phyloP scores from a whole-genome alignment of 176 grass and related monocot species.

The Themeda triandra region DNA sequence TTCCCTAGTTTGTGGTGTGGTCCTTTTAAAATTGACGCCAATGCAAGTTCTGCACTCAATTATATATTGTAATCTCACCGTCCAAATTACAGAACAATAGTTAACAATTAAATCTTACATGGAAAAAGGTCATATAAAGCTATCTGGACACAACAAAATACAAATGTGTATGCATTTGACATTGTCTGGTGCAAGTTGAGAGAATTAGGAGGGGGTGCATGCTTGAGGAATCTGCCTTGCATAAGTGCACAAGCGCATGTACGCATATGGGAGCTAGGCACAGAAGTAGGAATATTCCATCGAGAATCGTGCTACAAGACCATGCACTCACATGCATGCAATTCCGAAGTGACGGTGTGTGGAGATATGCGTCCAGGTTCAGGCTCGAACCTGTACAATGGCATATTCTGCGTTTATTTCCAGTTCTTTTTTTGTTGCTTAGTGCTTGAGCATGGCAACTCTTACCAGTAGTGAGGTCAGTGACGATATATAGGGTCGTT shows the following conservation, averaged over 20 bases:
- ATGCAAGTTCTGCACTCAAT: neutral
- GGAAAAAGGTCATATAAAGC: neutral
- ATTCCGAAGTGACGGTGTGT: neutral
- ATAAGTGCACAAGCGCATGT: no score
- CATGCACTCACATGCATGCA: neutral
- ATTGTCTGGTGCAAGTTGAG: neutral
- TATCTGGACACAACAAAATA: neutral
- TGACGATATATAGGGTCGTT: no score
- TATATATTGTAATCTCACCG: neutral
- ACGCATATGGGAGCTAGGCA: no score
- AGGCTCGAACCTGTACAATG: no score
- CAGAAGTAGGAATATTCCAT: slow-evolving; percentile 19
- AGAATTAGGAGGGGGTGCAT: neutral
- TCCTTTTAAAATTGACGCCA: neutral
- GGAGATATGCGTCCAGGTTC: no score
- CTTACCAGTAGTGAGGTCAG: no score
- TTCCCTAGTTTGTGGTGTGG: slow-evolving; percentile 14
- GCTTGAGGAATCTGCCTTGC: neutral
- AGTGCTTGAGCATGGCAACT: no score
- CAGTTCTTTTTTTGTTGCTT: no score
- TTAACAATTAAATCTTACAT: neutral
- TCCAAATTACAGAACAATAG: neutral
- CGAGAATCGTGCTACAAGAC: neutral
- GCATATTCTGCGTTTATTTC: no score
- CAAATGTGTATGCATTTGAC: neutral